Evolutionary conservation across 2,329 filamentous ascomycete genomes (phyloP).

Genomic region (Aureobasidium subglaciale): DNA sequence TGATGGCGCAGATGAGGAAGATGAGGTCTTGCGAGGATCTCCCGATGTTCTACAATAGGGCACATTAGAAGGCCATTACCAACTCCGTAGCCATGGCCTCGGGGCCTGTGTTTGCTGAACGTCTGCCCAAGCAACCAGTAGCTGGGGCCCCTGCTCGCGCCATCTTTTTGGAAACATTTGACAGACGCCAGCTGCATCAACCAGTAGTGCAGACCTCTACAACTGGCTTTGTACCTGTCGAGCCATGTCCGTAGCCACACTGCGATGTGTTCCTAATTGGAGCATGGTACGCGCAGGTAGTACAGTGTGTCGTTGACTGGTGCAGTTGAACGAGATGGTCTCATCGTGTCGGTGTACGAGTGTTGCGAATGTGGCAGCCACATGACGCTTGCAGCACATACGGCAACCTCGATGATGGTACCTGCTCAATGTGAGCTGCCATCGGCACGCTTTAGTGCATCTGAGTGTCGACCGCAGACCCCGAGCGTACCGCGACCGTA

Average conservation of each 20-base stretch:
- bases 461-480: background rate
- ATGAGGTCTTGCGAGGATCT: background rate
- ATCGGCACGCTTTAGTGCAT: background rate
- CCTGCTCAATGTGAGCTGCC: background rate
- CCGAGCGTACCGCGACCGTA: background rate
- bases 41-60: background rate
- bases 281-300: background rate
- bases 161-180: background rate
- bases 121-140: background rate
- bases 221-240: background rate
- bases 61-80: background rate
- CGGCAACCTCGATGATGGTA: background rate
- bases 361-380: background rate
- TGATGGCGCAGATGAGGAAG: too few relatives aligned
- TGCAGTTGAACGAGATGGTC: background rate
- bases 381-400: constrained; percentile 1
- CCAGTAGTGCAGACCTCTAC: background rate
- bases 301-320: background rate
- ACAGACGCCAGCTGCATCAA: background rate
- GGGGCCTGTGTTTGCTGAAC: background rate
- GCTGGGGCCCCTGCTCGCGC: constrained; percentile 5
- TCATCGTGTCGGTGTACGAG: background rate
- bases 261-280: background rate
- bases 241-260: background rate
- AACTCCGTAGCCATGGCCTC: constrained; percentile 4